Conservation (phyloP, 108 stramenopile genomes). For the Cyclotella sp. region DNA sequence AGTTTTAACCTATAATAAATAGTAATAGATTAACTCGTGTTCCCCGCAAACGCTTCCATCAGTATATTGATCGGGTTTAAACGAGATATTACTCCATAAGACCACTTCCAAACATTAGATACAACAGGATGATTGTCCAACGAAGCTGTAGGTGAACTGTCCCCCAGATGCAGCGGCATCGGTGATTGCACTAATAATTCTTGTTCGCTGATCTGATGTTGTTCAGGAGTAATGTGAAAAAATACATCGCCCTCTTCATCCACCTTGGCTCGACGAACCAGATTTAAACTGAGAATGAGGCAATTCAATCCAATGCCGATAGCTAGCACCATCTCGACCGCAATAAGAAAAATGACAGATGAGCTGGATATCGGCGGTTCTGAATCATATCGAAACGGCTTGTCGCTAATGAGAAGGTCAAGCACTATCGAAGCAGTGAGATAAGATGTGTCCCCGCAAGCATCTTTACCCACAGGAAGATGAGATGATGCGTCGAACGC, state of each 20-base stretch:
- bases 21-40: no score
- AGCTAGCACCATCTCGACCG: conserved; percentile 59
- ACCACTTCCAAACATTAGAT: conserved; percentile 1
- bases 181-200: conserved; percentile 33
- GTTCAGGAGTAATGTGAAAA: conserved; percentile 32
- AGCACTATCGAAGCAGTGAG: conserved; percentile 59
- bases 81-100: conserved; percentile 6
- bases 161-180: not conserved
- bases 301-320: conserved; percentile 57
- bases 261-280: conserved; percentile 48
- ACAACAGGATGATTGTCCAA: not conserved
- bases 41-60: not conserved
- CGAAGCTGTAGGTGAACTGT: not conserved
- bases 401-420: conserved; percentile 46
- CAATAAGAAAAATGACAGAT: conserved; percentile 57
- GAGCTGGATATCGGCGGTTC: conserved; percentile 60
- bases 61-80: conserved; percentile 20
- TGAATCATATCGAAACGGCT: conserved; percentile 38
- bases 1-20: no score
- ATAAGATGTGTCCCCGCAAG: conserved; percentile 43
- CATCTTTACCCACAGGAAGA: conserved; percentile 38
- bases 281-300: conserved; percentile 55
- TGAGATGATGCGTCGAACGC: conserved; percentile 42
- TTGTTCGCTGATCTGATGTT: conserved; percentile 20
- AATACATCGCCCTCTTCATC: conserved; percentile 53